Conservation (phyloP, 208 protist genomes). For the Leishmania lainsoni region DNA sequence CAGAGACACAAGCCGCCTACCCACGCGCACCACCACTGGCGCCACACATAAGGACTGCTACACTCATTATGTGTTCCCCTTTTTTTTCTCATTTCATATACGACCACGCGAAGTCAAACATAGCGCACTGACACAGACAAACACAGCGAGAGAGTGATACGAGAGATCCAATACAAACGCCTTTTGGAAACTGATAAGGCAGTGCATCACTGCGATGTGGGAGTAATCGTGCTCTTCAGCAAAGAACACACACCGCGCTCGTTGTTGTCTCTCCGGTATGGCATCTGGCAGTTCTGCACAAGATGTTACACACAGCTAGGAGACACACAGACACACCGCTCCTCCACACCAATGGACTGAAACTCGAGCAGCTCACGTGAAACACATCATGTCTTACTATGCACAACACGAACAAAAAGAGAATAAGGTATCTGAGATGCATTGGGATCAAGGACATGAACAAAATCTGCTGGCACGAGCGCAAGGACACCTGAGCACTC, state of each 20-base stretch:
- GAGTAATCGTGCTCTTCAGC: background rate
- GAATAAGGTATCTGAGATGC: background rate
- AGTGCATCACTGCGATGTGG: background rate
- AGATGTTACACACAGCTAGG: background rate
- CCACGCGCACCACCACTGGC: background rate
- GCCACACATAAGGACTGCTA: background rate
- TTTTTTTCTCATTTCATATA: background rate
- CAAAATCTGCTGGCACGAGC: background rate
- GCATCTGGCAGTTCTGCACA: background rate
- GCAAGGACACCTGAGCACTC: background rate
- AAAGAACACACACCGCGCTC: background rate
- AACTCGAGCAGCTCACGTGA: background rate
- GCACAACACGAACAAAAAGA: background rate
- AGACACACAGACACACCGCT: background rate
- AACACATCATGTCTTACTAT: background rate
- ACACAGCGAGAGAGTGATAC: background rate
- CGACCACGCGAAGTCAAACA: background rate
- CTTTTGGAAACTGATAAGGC: background rate
- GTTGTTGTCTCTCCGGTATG: background rate
- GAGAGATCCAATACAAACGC: background rate
- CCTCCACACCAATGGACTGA: constrained; percentile 4
- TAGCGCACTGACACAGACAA: background rate
- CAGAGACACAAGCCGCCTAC: background rate
- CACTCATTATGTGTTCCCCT: background rate
- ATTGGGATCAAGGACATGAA: background rate